Evolutionary conservation across 2,329 filamentous ascomycete genomes (phyloP).

Genomic region (Hymenoscyphus repandus): DNA sequence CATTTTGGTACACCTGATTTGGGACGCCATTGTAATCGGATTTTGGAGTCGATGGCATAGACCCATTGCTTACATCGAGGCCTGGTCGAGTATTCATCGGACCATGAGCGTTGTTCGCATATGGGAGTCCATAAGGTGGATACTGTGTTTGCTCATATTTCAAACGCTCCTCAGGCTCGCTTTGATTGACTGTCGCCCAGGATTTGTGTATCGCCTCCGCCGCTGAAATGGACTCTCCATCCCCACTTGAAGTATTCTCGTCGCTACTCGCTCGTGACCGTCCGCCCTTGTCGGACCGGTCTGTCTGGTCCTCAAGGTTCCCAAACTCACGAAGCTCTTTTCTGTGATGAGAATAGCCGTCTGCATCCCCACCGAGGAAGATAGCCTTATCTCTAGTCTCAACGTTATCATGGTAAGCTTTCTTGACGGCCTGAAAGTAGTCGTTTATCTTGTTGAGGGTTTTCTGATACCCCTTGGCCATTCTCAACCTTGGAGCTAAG

Average conservation of each 20-base stretch:
- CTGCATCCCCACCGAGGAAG: conserved; percentile 43
- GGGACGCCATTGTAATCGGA: conserved; percentile 2
- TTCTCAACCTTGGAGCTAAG: conserved; percentile 48
- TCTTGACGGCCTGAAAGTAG: conserved; percentile 47
- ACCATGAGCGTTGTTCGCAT: too few species aligned
- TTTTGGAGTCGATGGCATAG: conserved; percentile 7
- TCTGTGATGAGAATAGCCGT: conserved; percentile 49
- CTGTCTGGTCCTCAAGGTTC: conserved; percentile 22
- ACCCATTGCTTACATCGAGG: too few species aligned
- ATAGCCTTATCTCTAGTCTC: neutral
- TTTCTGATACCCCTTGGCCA: conserved; percentile 51
- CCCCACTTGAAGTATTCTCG: conserved; percentile 20
- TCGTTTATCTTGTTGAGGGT: conserved; percentile 48
- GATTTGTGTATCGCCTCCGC: conserved; percentile 23
- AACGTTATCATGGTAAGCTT: conserved; percentile 37
- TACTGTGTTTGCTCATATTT: conserved; percentile 18
- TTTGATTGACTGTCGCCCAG: conserved; percentile 27
- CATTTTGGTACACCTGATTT: neutral
- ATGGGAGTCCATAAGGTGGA: conserved; percentile 14
- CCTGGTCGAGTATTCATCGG: too few species aligned
- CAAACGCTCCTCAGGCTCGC: conserved; percentile 21
- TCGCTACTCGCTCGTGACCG: conserved; percentile 27
- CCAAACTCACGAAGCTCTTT: conserved; percentile 50
- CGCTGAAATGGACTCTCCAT: conserved; percentile 29
- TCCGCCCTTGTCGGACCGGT: conserved; percentile 17